Conservation (phyloP, 2,329 filamentous ascomycete genomes). For the Pseudogymnoascus sp. region DNA sequence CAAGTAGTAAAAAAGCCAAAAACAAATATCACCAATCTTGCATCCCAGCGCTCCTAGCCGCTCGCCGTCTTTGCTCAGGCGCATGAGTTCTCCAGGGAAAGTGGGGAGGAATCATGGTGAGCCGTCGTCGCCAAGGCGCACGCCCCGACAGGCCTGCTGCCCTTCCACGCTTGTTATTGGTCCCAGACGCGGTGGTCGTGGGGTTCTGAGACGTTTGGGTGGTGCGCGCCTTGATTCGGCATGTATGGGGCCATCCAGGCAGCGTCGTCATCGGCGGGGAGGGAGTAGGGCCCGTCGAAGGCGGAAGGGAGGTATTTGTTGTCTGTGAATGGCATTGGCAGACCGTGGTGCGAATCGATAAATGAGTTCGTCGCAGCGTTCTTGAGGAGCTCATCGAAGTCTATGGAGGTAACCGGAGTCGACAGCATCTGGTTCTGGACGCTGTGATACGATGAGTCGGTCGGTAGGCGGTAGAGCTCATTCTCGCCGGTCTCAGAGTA, state of each 20-base stretch:
- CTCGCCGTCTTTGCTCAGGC: constrained; percentile 8
- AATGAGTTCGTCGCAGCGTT: constrained; percentile 17
- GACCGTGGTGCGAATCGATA: constrained; percentile 15
- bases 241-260: constrained; percentile 35
- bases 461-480: constrained; percentile 43
- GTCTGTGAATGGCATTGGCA: constrained; percentile 19
- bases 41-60: constrained; percentile 1
- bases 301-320: constrained; percentile 37
- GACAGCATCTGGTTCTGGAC: constrained; percentile 39
- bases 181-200: constrained; percentile 25
- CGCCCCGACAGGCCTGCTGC: constrained; percentile 25
- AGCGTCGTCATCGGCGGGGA: constrained; percentile 41
- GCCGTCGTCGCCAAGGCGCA: constrained; percentile 6
- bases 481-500: constrained; percentile 33
- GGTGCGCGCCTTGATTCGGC: constrained; percentile 16
- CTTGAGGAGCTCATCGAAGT: constrained; percentile 50
- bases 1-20: neutral
- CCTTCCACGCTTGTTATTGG: constrained; percentile 30
- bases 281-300: constrained; percentile 34
- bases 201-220: neutral
- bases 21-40: neutral
- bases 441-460: constrained; percentile 39
- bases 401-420: constrained; percentile 42
- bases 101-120: neutral
- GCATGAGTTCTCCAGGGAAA: neutral